Base-by-base conservation (phyloP, 192 early-diverging fungal species). In the Funneliformis geosporum region DNA sequence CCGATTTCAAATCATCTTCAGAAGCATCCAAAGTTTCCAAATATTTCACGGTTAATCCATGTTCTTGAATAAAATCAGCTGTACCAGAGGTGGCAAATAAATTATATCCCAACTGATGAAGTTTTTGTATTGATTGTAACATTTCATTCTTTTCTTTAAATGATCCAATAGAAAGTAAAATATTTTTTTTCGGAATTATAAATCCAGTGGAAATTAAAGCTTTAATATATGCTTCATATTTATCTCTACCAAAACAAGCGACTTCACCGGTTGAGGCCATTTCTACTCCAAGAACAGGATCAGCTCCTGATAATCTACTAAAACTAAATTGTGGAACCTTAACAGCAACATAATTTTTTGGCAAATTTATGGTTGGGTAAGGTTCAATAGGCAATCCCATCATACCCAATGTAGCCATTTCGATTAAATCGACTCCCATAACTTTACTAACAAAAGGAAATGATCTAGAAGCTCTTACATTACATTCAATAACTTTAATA, bases 251-350 rank as follows among this genome's bases (percentile, higher is more conserved):
- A 81, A 99, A 99, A 86, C 96, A 97, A 0, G 97, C 97, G 18
- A 99, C 96, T 88, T 99, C 97, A 73, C 97, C 97, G 4, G 97
- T 99, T 16, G 94, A 96, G 27, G 96, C 93, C 98, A 99, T 99
- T 86, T 99, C 98, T 70, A 99, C 98, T 73, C 96, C 96, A 46
- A 99, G 88, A 87, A 97, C 92, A 50, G 97, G 96, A 80, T 99
- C 98, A 23, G 98, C 98, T 59, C 98, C 96, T 5, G 89, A 92
- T 43, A 99, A 87, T 50, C 98, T 95, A 60, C 95, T 98, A 94
- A 95, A 99, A 59, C 91, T 93, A 90, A 99, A 99, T 80, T 98
- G 94, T 39, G 96, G 96, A 42, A 94, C 95, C 87, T 99, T 99
- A 81, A 98, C 90, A 8, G 93, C 95, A 18, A 94, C 92, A 89